Evolutionary conservation across 345 rosid species (phyloP).

Genomic region (Reutealis trisperma): DNA sequence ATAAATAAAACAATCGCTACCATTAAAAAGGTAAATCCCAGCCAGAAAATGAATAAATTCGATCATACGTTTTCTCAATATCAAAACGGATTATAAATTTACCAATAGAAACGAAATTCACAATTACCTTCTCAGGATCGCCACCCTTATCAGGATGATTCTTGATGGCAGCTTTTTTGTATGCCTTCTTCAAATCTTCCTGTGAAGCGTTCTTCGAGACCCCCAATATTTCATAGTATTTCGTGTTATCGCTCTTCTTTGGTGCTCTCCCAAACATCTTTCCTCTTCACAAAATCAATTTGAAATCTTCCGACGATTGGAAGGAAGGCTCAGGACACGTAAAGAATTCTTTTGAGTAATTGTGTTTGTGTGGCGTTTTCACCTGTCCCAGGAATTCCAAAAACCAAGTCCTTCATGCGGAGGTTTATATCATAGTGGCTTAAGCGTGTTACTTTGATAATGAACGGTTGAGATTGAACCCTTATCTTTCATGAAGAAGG

Average conservation of each 20-base stretch:
- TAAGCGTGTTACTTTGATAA: background rate
- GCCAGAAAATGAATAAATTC: too few species aligned
- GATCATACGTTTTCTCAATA: too few species aligned
- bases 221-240: conserved; percentile 82
- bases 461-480: conserved; percentile 22
- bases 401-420: background rate
- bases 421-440: background rate
- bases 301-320: too few species aligned
- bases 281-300: background rate
- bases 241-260: conserved; percentile 75
- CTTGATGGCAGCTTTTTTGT: conserved; percentile 85
- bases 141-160: conserved; percentile 99
- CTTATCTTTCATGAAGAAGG: background rate
- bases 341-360: too few species aligned
- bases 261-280: conserved; percentile 82
- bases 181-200: conserved; percentile 91
- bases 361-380: background rate
- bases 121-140: conserved; percentile 82
- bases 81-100: too few species aligned
- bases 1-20: too few species aligned
- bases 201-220: conserved; percentile 71
- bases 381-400: background rate
- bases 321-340: background rate
- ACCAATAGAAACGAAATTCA: background rate
- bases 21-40: too few species aligned